Evolutionary conservation across 495 filamentous ascomycete species (phyloP), one percentile per base, ranked within the genome.

Genomic region (Penicillium turbatum): DNA sequence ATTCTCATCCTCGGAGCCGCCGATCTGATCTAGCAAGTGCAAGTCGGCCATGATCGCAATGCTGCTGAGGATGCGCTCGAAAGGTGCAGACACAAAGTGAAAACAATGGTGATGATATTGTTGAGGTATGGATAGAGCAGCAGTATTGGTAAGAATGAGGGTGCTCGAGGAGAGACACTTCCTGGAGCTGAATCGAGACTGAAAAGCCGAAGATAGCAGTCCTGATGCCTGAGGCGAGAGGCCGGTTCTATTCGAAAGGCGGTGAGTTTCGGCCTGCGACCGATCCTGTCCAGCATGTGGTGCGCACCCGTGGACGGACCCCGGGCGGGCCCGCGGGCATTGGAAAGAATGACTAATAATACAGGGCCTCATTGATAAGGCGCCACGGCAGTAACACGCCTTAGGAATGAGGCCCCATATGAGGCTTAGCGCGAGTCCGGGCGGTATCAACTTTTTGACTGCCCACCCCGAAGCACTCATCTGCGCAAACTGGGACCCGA

Each of bases 1-100:
- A 64, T 90, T 90, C 69, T 93, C 89, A 70, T 95, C 89, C 24
- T 93, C 89, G 5, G 85, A 84, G 53, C 86, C 84, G 48, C 86
- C 86, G 65, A 83, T 92, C 61, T 75, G 76, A 66, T 85, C 21
- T 24, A 24, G 21, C 21, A 24, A 4, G 21, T 24, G 21, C 21
- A 24, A 82, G 62, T 88, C 78, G 42, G 77, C 72, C 77, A 80
- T 80, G 51, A 42, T 69, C 53, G 51, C 53, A 53, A 43, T 34
- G 42, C 19, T 49, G 27, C 19, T 49, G 27, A 42, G 19, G 26
- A 41, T 44, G 53, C 26, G 48, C 53, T 27, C 52, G 42, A 12
- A 26, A 35, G 49, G 51, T 15, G 13, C 11, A n/a, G n/a, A n/a
- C n/a, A 10, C 5, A 30, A 24, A 31, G 11, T 44, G 41, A 6